Conservation (phyloP, 202 grass and related monocot genomes). For the Zoysia matrella region DNA sequence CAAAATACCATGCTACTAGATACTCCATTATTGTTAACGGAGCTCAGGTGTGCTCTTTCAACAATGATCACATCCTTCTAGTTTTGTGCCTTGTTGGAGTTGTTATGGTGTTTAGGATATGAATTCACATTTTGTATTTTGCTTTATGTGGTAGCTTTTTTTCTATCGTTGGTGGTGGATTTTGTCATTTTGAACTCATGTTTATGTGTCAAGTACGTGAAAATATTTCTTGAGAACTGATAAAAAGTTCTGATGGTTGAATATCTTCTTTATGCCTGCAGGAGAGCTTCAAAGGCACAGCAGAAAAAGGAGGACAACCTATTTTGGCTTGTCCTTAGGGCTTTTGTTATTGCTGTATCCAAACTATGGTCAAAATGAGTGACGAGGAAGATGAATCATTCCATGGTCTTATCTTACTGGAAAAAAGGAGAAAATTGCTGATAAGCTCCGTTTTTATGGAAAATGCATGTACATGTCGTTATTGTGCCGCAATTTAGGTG, state of each 20-base stretch:
- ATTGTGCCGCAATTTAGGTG: constrained; percentile 3
- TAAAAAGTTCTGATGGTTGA: background rate
- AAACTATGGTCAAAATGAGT: constrained; percentile 80
- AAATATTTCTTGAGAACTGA: background rate
- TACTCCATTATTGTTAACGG: background rate
- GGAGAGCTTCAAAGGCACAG: constrained; percentile 50
- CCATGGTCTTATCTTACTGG: background rate
- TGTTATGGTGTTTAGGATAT: background rate
- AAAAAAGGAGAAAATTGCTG: background rate
- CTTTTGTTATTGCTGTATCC: constrained; percentile 69
- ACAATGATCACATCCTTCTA: background rate
- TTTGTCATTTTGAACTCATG: background rate
- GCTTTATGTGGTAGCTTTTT: background rate
- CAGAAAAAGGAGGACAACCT: constrained; percentile 63
- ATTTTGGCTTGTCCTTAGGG: constrained; percentile 73
- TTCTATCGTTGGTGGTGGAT: no score
- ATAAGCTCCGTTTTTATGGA: constrained; percentile 24
- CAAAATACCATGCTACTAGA: constrained; percentile 5
- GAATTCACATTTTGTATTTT: background rate
- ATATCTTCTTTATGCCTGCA: constrained; percentile 37
- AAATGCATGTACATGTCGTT: constrained; percentile 26
- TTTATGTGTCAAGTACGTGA: background rate
- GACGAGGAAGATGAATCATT: background rate
- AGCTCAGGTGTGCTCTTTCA: background rate
- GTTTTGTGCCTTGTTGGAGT: background rate